Conservation (phyloP, 768 basidiomycete species). For the Sistotremastrum suecicum region DNA sequence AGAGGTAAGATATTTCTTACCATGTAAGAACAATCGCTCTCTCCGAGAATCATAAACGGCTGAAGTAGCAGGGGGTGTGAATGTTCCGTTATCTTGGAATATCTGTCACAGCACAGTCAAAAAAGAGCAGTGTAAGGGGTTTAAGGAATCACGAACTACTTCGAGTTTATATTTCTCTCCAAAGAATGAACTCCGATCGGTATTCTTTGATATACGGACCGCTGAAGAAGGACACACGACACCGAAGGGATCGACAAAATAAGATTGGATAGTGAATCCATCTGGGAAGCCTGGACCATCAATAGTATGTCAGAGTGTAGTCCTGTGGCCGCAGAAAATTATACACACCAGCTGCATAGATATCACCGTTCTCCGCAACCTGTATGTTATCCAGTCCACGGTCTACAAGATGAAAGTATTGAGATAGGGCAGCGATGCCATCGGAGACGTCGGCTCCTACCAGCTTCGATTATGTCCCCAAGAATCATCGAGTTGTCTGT, state of each 20-base stretch:
- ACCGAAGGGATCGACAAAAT: conserved; percentile 26
- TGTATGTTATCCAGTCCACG: conserved; percentile 45
- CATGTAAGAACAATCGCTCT: conserved; percentile 40
- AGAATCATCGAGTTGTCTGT: conserved; percentile 43
- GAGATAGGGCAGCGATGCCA: neutral
- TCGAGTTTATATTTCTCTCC: conserved; percentile 46
- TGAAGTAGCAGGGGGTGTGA: conserved; percentile 42
- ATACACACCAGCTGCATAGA: conserved; percentile 47
- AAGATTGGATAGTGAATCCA: conserved; percentile 20
- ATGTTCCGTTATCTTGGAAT: conserved; percentile 51
- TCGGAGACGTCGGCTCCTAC: conserved; percentile 18
- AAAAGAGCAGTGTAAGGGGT: neutral
- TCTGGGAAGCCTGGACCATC: conserved; percentile 28
- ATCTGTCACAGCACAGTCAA: conserved; percentile 22
- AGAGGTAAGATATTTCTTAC: conserved; percentile 19
- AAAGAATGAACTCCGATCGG: conserved; percentile 34
- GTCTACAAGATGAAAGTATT: conserved; percentile 20
- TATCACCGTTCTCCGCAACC: conserved; percentile 40
- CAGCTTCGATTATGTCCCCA: conserved; percentile 37
- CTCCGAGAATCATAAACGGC: conserved; percentile 40
- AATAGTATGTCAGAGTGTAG: neutral
- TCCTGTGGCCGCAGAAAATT: neutral
- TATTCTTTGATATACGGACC: conserved; percentile 39
- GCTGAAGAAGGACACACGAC: conserved; percentile 32
- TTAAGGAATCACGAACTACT: conserved; percentile 25